These are phyloP conservation scores for Penicillium sp. DNA, from an alignment of 2,329 filamentous ascomycete genomes.

Conservation along the genomic window DNA sequence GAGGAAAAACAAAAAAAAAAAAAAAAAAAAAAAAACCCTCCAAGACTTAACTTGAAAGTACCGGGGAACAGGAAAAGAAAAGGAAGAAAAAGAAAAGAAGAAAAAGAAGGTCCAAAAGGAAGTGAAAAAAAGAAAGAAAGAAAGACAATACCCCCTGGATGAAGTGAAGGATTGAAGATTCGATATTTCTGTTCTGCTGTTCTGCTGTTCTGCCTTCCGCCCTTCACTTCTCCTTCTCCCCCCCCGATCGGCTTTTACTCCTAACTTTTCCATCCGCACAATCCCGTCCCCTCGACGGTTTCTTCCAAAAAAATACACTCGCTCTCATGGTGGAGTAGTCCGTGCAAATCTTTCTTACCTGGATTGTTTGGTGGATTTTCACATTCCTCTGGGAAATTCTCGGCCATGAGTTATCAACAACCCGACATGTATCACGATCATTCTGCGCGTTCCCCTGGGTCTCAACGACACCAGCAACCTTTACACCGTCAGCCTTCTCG, in stretches of 20 bases:
- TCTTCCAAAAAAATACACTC: slow-evolving; percentile 7
- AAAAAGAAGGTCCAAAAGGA: neutral
- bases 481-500: slow-evolving; percentile 72
- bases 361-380: slow-evolving; percentile 33
- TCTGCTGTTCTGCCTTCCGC: slow-evolving; percentile 14
- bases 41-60: neutral
- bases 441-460: slow-evolving; percentile 70
- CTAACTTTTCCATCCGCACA: slow-evolving; percentile 15
- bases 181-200: slow-evolving; percentile 16
- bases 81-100: neutral
- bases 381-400: slow-evolving; percentile 34
- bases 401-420: slow-evolving; percentile 42
- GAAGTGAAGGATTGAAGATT: slow-evolving; percentile 13
- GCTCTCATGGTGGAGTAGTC: slow-evolving; percentile 36
- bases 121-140: slow-evolving; percentile 3
- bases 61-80: slow-evolving; percentile 3
- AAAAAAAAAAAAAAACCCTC: neutral
- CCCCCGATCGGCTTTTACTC: slow-evolving; percentile 16
- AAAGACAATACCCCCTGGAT: slow-evolving; percentile 10
- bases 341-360: slow-evolving; percentile 6
- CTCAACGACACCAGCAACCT: slow-evolving; percentile 65
- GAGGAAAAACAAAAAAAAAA: neutral
- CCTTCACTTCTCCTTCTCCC: neutral
- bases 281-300: slow-evolving; percentile 14
- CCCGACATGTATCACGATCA: slow-evolving; percentile 62